Percentiles rank a stretch among this genome's conserved stretches.
Evolutionary conservation across 371 early-diverging fungal species (phyloP).

Genomic region (Coemansia sp.): DNA sequence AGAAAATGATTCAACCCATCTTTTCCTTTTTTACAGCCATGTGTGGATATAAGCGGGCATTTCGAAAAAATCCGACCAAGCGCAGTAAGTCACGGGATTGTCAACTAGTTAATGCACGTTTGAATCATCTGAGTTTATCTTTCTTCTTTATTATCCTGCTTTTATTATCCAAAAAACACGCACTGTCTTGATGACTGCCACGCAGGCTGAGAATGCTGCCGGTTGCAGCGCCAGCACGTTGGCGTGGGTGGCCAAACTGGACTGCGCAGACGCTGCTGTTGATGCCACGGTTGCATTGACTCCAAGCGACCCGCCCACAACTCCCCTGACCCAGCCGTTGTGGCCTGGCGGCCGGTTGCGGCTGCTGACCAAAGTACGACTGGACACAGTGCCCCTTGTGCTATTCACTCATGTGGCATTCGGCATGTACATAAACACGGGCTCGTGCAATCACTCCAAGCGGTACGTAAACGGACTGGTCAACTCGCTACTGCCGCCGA

Average conservation of each 20-base stretch:
- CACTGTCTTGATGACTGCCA: neutral
- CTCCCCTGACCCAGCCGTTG: neutral
- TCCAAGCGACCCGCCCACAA: neutral
- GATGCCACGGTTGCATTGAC: conserved; percentile 18
- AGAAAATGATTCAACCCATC: neutral
- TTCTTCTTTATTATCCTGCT: neutral
- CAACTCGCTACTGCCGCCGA: conserved; percentile 12
- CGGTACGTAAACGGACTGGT: conserved; percentile 35
- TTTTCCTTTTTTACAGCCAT: neutral
- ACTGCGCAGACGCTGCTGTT: conserved; percentile 10
- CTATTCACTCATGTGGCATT: conserved; percentile 18
- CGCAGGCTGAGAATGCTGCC: neutral
- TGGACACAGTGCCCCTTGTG: conserved; percentile 27
- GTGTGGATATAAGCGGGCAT: neutral
- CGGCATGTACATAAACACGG: conserved; percentile 22
- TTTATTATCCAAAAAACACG: neutral
- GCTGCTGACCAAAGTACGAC: conserved; percentile 15
- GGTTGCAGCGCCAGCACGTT: neutral
- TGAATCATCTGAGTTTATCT: neutral
- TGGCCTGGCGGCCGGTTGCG: conserved; percentile 28
- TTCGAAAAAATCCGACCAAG: neutral
- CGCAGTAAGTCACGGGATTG: conserved; percentile 1
- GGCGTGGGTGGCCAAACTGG: conserved; percentile 20
- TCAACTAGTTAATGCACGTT: neutral
- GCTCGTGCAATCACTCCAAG: conserved; percentile 13